Percentiles rank a stretch among this genome's conserved stretches.
These are phyloP conservation scores for Kwoniella sp. DNA, from an alignment of 768 basidiomycete genomes.

Conservation along the genomic window DNA sequence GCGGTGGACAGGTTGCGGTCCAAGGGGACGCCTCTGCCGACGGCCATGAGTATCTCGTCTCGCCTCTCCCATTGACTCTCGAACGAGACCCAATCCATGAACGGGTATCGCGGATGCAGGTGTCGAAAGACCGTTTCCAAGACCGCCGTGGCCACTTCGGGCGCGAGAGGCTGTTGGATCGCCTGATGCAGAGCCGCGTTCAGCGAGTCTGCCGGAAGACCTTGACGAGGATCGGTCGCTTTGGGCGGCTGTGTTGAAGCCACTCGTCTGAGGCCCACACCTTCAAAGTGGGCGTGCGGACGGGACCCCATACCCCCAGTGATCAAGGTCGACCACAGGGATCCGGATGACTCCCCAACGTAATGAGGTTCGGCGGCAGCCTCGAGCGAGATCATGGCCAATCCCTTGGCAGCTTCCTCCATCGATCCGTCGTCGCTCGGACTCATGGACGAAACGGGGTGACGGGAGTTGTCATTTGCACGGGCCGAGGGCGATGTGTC, in stretches of 20 bases:
- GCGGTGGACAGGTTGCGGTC: conserved; percentile 4
- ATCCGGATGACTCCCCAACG: conserved; percentile 22
- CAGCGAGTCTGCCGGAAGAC: background rate
- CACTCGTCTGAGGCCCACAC: background rate
- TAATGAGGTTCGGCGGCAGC: conserved; percentile 31
- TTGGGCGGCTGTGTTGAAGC: background rate
- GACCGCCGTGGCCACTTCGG: background rate
- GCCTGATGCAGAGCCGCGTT: background rate
- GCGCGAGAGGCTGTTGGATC: conserved; percentile 1
- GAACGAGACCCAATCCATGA: conserved; percentile 25
- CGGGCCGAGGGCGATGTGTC: conserved; percentile 74
- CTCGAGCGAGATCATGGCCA: conserved; percentile 27
- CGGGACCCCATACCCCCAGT: conserved; percentile 1
- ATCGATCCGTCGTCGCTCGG: conserved; percentile 8
- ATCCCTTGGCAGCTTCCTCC: conserved; percentile 19
- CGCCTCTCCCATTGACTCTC: conserved; percentile 16
- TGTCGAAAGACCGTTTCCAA: conserved; percentile 3
- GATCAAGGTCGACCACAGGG: conserved; percentile 14
- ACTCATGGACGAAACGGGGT: background rate
- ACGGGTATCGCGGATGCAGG: conserved; percentile 15
- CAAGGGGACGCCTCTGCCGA: conserved; percentile 1
- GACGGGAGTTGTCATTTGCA: background rate
- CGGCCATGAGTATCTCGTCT: conserved; percentile 7
- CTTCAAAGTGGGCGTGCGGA: background rate
- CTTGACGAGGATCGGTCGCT: background rate